phyloP scores from a whole-genome alignment of 106 monocot species.

The Apostasia ramifera region DNA sequence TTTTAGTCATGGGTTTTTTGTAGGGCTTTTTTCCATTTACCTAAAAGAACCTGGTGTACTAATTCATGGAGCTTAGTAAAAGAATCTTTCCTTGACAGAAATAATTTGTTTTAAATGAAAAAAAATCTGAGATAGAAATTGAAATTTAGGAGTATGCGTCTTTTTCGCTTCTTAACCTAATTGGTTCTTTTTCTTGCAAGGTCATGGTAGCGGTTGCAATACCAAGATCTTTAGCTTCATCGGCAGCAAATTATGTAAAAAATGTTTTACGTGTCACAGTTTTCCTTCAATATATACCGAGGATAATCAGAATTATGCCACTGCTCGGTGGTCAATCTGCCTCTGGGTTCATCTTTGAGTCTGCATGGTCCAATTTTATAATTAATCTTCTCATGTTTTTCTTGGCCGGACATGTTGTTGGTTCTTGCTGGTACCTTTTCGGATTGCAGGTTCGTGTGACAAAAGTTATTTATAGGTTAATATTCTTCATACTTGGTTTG shows the following conservation, averaged over 20 bases:
- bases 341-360: conserved; percentile 83
- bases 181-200: conserved; percentile 23
- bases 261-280: conserved; percentile 61
- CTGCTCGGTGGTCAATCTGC: conserved; percentile 60
- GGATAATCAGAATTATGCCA: conserved; percentile 58
- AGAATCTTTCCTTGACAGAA: too few relatives aligned
- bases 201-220: conserved; percentile 59
- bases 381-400: conserved; percentile 87
- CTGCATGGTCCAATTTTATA: conserved; percentile 81
- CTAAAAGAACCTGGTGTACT: too few relatives aligned
- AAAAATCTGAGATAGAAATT: too few relatives aligned
- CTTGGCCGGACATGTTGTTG: conserved; percentile 78
- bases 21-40: too few relatives aligned
- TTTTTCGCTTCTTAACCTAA: not conserved
- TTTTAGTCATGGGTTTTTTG: too few relatives aligned
- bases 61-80: too few relatives aligned
- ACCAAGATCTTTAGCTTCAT: conserved; percentile 45
- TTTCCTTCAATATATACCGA: conserved; percentile 73
- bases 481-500: too few relatives aligned
- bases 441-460: conserved; percentile 54
- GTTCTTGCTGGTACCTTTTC: conserved; percentile 86
- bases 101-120: too few relatives aligned
- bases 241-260: conserved; percentile 65
- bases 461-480: too few relatives aligned
- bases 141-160: not conserved